Evolutionary conservation across 495 filamentous ascomycete genomes (phyloP), one percentile per base, ranked within the genome.

Genomic region (Neurospora sp.): DNA sequence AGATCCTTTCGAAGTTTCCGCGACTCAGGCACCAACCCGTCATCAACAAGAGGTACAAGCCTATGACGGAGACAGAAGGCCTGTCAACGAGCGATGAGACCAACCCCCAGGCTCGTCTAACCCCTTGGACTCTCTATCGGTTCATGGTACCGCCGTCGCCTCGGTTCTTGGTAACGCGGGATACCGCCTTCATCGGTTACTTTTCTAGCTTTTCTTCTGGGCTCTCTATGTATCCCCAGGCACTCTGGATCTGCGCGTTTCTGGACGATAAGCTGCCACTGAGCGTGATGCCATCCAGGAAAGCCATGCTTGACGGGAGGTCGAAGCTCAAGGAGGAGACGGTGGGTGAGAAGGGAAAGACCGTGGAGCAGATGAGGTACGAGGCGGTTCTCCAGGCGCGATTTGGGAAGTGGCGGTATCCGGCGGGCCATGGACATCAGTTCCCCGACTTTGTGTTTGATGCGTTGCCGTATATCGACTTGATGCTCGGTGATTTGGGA

Each of bases 401-500:
- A 12, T 94, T 90, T 76, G 89, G 91, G 0, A 86, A 86, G 73
- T 92, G 89, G 88, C 83, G 92, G 10, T 91, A 90, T 75, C 90
- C 90, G 0, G 85, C 83, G 3, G 92, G 91, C 3, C 89, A 87
- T 72, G 92, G 91, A 0, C 80, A 80, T 27, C 85, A 87, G 72
- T 89, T 88, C 73, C 90, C 91, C 0, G 92, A 93, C 76, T 88
- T 93, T 72, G 89, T 92, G 69, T 94, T 93, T 77, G 92, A 96
- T 79, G 87, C 85, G 2, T 75, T 94, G 59, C 90, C 93, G n/a
- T 96, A 94, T 77, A 78, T 94, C 4, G 93, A 95, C 81, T 74
- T 93, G 75, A 75, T 94, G 81, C 77, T 93, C 71, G 77, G 81
- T 2, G 92, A 95, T 77, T 72, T 96, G 70, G 92, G 92, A 14